A percentile compares a stretch with the other conserved stretches of the same genome.
These are phyloP conservation scores for Pseudotsuga menziesii DNA, from an alignment of 75 land plant species.

Conservation along the genomic window DNA sequence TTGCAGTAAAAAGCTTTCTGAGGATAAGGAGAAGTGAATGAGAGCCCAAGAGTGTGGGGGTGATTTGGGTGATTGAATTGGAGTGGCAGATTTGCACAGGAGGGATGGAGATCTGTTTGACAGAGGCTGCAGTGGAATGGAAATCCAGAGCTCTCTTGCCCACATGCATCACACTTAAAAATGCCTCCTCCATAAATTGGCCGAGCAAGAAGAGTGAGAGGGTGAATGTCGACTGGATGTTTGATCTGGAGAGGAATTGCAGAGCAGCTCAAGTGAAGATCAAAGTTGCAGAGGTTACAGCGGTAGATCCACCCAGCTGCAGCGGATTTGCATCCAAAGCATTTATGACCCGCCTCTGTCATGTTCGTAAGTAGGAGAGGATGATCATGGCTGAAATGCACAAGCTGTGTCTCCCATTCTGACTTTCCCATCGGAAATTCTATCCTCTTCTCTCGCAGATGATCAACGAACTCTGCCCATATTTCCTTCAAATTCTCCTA, in stretches of 20 bases:
- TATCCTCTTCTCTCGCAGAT: no score
- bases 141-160: neutral
- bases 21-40: neutral
- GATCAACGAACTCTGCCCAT: no score
- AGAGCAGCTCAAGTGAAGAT: neutral
- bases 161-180: neutral
- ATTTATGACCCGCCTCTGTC: neutral
- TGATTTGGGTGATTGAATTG: neutral
- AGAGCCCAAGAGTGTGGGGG: neutral
- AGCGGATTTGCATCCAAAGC: neutral
- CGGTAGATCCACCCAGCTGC: neutral
- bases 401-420: neutral
- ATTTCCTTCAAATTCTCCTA: no score
- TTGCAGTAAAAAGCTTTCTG: neutral
- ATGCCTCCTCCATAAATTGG: neutral
- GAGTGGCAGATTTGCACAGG: neutral
- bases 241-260: neutral
- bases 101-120: neutral
- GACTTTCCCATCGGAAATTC: no score
- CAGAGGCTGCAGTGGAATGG: neutral
- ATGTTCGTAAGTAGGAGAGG: neutral
- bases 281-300: neutral
- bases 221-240: neutral
- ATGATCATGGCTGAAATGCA: neutral
- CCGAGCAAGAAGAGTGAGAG: neutral